A percentile compares a stretch with the other conserved stretches of the same genome.
phyloP scores from a whole-genome alignment of 495 filamentous ascomycete species.

The Tuber calosporum region DNA sequence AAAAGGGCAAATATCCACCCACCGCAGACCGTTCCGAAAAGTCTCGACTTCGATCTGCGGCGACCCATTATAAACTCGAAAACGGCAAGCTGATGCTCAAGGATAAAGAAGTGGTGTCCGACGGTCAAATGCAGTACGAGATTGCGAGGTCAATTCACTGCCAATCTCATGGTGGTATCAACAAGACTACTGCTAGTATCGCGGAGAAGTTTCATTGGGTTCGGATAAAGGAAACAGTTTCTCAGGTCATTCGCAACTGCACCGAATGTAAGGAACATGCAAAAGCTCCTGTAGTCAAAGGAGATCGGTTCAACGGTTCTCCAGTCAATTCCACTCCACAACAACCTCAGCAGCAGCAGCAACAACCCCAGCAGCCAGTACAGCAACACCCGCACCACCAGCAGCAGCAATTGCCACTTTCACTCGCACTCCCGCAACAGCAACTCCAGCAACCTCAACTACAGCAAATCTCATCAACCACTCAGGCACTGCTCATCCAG shows the following conservation, averaged over 20 bases:
- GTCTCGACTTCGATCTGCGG: slow-evolving; percentile 81
- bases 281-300: slow-evolving; percentile 50
- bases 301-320: slow-evolving; percentile 27
- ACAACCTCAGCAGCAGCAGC: slow-evolving; percentile 7
- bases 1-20: slow-evolving; percentile 84
- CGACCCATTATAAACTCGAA: slow-evolving; percentile 86
- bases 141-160: slow-evolving; percentile 72
- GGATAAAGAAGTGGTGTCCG: slow-evolving; percentile 92
- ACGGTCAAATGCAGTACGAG: slow-evolving; percentile 85
- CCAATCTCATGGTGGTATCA: slow-evolving; percentile 77
- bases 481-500: slow-evolving; percentile 2
- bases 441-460: slow-evolving; percentile 16
- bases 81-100: slow-evolving; percentile 87
- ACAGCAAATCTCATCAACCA: slow-evolving; percentile 7
- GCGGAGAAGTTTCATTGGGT: slow-evolving; percentile 96
- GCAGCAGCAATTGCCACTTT: slow-evolving; percentile 13
- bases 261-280: slow-evolving; percentile 76
- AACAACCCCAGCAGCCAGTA: slow-evolving; percentile 4
- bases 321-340: slow-evolving; percentile 5
- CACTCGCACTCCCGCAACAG: slow-evolving; percentile 6
- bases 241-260: slow-evolving; percentile 87
- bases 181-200: slow-evolving; percentile 93
- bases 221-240: slow-evolving; percentile 96
- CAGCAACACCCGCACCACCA: slow-evolving; percentile 29
- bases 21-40: slow-evolving; percentile 94